A percentile compares a stretch with the other conserved stretches of the same genome.
Evolutionary conservation across 2,329 filamentous ascomycete species (phyloP).

Genomic region (Penicillium sp.): DNA sequence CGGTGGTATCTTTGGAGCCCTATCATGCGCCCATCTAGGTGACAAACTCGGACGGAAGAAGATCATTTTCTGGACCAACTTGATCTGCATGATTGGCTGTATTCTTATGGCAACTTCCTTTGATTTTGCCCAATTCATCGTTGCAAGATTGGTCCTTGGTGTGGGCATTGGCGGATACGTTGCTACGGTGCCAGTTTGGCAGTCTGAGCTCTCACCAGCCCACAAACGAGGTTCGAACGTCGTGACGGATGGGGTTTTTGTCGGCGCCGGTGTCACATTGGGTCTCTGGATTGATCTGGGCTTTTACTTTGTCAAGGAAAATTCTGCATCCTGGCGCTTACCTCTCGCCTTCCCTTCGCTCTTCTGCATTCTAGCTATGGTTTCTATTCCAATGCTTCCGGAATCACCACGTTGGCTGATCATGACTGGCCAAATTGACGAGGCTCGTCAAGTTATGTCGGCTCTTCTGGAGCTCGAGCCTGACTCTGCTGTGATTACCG

Average conservation of each 20-base stretch:
- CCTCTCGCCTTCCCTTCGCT: conserved; percentile 46
- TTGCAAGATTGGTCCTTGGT: conserved; percentile 52
- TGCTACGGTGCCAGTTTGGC: conserved; percentile 54
- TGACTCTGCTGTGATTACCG: not conserved
- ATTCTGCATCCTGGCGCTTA: conserved; percentile 49
- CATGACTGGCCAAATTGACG: conserved; percentile 44
- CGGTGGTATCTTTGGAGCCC: conserved; percentile 52
- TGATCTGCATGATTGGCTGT: conserved; percentile 48
- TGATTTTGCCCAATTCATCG: conserved; percentile 50
- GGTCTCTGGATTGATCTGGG: conserved; percentile 56
- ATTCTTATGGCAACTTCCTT: conserved; percentile 51
- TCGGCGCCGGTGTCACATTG: not conserved
- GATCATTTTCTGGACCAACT: conserved; percentile 48
- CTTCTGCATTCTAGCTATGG: conserved; percentile 37
- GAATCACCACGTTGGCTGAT: conserved; percentile 54
- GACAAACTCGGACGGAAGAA: conserved; percentile 52
- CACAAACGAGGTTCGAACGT: conserved; percentile 43
- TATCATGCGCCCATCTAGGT: conserved; percentile 51
- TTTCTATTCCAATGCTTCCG: conserved; percentile 39
- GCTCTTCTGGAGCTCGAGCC: conserved; percentile 39
- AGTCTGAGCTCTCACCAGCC: conserved; percentile 34
- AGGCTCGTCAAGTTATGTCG: conserved; percentile 38
- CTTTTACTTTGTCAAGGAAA: conserved; percentile 42
- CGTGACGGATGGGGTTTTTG: conserved; percentile 45
- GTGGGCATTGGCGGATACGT: conserved; percentile 51